Conservation (phyloP, 352 stramenopile species). For the Globisporangium middletonii region DNA sequence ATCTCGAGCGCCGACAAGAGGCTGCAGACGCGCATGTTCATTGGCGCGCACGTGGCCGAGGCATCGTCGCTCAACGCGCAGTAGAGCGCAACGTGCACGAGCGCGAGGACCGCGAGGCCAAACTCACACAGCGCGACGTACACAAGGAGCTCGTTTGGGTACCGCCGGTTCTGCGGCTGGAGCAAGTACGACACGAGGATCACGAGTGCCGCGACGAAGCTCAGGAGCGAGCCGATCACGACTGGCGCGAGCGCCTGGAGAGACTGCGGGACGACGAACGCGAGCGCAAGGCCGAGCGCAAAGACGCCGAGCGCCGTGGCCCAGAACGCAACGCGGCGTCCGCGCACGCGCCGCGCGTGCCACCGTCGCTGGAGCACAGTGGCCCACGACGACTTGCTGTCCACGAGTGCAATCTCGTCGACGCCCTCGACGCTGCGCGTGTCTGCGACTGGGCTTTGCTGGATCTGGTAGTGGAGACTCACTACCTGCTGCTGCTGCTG, state of each 20-base stretch:
- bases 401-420: slow-evolving; percentile 5
- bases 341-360: slow-evolving; percentile 15
- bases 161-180: slow-evolving; percentile 24
- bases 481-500: too few species aligned
- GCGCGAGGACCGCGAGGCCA: slow-evolving; percentile 34
- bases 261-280: slow-evolving; percentile 30
- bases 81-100: slow-evolving; percentile 38
- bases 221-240: slow-evolving; percentile 41
- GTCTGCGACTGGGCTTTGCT: too few species aligned
- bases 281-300: slow-evolving; percentile 32
- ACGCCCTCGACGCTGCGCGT: neutral
- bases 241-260: slow-evolving; percentile 37
- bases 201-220: slow-evolving; percentile 39
- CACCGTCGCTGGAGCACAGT: slow-evolving; percentile 23
- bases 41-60: slow-evolving; percentile 21
- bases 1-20: slow-evolving; percentile 39
- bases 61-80: slow-evolving; percentile 20
- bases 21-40: slow-evolving; percentile 32
- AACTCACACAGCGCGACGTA: slow-evolving; percentile 62
- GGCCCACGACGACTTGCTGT: slow-evolving; percentile 27
- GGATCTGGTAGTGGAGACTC: too few species aligned
- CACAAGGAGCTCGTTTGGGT: slow-evolving; percentile 63
- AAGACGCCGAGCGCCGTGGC: slow-evolving; percentile 20
- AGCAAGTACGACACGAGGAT: slow-evolving; percentile 51
- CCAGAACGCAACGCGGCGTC: slow-evolving; percentile 28